Evolutionary conservation across 73 alveolate species (phyloP).

Genomic region (Paramecium bursaria): DNA sequence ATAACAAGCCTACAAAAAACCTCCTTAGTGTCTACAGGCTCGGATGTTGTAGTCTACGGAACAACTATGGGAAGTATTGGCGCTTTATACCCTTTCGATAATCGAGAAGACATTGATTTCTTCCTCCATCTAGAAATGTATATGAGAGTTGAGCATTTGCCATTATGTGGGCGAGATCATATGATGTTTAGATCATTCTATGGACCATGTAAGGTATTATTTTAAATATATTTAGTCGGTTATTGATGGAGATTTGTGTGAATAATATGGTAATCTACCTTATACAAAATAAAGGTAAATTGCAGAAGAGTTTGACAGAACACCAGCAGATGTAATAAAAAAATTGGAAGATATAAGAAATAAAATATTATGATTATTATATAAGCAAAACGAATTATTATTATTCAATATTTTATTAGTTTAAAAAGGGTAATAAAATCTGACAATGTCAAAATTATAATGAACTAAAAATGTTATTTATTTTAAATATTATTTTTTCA

Average conservation of each 20-base stretch:
- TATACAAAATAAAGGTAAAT: slow-evolving; percentile 88
- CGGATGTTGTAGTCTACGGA: slow-evolving; percentile 90
- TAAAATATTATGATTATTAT: slow-evolving; percentile 67
- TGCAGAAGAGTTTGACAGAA: slow-evolving; percentile 94
- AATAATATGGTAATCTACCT: slow-evolving; percentile 84
- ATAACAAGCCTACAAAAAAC: slow-evolving; percentile 88
- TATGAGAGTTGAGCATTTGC: slow-evolving; percentile 95
- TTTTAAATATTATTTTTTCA: too few species aligned
- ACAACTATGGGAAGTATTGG: slow-evolving; percentile 96
- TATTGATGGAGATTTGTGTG: slow-evolving; percentile 99
- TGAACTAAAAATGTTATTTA: too few species aligned
- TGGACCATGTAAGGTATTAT: slow-evolving; percentile 88
- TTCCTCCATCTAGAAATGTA: slow-evolving; percentile 99
- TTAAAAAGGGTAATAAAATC: too few species aligned
- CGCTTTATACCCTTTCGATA: slow-evolving; percentile 93
- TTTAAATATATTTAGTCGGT: slow-evolving; percentile 69
- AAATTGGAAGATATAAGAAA: slow-evolving; percentile 93
- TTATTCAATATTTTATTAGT: too few species aligned
- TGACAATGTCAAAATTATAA: too few species aligned
- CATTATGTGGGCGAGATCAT: slow-evolving; percentile 99
- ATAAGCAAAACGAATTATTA: not conserved
- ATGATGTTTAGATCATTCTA: slow-evolving; percentile 92
- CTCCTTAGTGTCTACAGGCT: slow-evolving; percentile 82
- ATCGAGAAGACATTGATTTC: slow-evolving; percentile 96
- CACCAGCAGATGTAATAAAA: slow-evolving; percentile 93